Evolutionary conservation across 108 stramenopile species (phyloP).

Genomic region (Schizochytrium sp.): DNA sequence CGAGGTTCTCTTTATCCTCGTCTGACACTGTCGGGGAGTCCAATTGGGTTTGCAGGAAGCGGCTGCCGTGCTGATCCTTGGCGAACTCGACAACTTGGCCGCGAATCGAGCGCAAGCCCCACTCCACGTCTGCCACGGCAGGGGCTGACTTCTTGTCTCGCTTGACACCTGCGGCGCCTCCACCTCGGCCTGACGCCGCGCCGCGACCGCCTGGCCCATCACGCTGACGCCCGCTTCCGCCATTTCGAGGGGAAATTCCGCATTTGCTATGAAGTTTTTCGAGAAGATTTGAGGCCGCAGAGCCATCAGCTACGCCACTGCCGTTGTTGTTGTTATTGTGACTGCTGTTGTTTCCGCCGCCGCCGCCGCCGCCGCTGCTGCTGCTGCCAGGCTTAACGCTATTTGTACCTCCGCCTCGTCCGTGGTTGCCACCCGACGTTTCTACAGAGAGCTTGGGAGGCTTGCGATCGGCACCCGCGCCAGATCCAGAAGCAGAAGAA

Average conservation of each 20-base stretch:
- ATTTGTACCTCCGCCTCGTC: no score
- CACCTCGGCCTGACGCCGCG: background rate
- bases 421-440: no score
- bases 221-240: background rate
- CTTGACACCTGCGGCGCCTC: background rate
- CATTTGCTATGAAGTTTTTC: background rate
- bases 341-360: no score
- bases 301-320: no score
- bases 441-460: no score
- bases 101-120: background rate
- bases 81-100: conserved; percentile 79
- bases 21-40: conserved; percentile 54
- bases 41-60: conserved; percentile 88
- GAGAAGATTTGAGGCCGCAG: background rate
- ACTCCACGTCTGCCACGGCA: background rate
- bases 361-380: no score
- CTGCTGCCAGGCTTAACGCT: no score
- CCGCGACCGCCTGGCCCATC: background rate
- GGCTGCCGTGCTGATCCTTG: conserved; percentile 93
- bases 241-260: background rate
- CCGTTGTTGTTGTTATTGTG: no score
- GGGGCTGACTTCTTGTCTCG: background rate
- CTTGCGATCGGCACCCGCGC: no score
- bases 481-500: no score
- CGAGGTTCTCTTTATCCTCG: conserved; percentile 62